phyloP scores from a whole-genome alignment of 257 asterid species.

The Plectranthus barbatus region DNA sequence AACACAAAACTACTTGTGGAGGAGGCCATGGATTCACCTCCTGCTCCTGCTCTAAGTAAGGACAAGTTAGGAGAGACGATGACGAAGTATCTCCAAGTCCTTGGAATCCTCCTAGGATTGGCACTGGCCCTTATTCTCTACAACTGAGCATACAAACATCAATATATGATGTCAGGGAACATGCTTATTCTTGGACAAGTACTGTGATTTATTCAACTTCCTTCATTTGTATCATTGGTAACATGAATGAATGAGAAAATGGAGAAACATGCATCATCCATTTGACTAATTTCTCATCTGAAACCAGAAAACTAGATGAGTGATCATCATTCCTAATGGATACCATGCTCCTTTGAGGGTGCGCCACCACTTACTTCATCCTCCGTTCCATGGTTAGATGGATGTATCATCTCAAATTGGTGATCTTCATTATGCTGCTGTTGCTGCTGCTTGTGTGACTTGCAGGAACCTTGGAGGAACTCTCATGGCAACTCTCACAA shows the following conservation, averaged over 20 bases:
- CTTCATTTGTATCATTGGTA: neutral
- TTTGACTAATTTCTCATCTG: too few species aligned
- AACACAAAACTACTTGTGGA: conserved; percentile 1
- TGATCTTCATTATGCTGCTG: conserved; percentile 20
- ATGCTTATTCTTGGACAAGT: neutral
- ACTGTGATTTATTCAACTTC: neutral
- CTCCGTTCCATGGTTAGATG: too few species aligned
- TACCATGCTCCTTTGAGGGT: too few species aligned
- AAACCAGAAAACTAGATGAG: too few species aligned
- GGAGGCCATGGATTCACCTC: neutral
- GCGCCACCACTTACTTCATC: too few species aligned
- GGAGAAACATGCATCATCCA: too few species aligned
- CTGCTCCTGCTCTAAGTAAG: neutral
- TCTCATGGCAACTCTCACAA: too few species aligned
- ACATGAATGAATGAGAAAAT: too few species aligned
- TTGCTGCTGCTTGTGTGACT: too few species aligned
- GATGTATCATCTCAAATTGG: neutral
- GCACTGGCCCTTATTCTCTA: conserved; percentile 26
- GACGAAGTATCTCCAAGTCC: conserved; percentile 24
- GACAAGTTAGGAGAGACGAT: conserved; percentile 8
- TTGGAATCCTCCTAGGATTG: conserved; percentile 32
- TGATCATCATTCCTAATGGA: too few species aligned
- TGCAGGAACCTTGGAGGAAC: too few species aligned
- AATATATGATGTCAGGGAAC: too few species aligned
- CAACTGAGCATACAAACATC: neutral